Base-by-base conservation (phyloP, 257 asterid species). In the Nicotiana sylvestris region DNA sequence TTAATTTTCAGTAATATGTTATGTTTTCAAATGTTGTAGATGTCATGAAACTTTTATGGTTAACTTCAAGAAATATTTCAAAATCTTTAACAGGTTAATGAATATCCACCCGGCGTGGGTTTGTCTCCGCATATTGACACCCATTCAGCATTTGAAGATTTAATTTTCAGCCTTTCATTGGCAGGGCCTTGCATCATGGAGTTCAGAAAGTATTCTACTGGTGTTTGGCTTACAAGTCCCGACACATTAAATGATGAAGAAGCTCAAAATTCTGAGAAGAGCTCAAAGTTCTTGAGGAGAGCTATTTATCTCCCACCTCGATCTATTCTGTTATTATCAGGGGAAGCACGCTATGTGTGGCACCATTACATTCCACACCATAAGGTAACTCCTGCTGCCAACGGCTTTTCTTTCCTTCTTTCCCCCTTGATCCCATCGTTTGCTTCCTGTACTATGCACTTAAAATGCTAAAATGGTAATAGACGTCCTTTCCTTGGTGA, bases 361-460 rank as follows among this genome's bases (percentile, higher is more conserved):
- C 98, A 94, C 82, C 99, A 96, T 86, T 96, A 96, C 89, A 96
- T 96, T 89, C 99, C 99, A 49, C 99, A 96, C 82, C 99, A 94
- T 84, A 96, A 96, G 98, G 99, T 92, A 86, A 81, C 51, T 11
- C 32, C 30, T 66, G 39, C 82, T 79, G 6, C 74, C 58, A 33
- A 57, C 12, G 6, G 6, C 43, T 4, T 43, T 37, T 33, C 29
- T 58, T 10, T 30, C n/a, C 13, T 4, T 80, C n/a, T 15, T 29
- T n/a, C 21, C 69, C 58, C 6, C 46, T 68, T 67, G 27, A 37
- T 33, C 25, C 4, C 33, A n/a, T 51, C 25, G 32, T 57, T 66
- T 72, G 43, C 46, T 81, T 74, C 61, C 25, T 10, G 61, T 18
- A 43, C 35, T 13, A 15, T 53, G 18, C 58, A 53, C 4, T 11